phyloP scores from a whole-genome alignment of 768 basidiomycete genomes.

The Dioszegia hungarica region DNA sequence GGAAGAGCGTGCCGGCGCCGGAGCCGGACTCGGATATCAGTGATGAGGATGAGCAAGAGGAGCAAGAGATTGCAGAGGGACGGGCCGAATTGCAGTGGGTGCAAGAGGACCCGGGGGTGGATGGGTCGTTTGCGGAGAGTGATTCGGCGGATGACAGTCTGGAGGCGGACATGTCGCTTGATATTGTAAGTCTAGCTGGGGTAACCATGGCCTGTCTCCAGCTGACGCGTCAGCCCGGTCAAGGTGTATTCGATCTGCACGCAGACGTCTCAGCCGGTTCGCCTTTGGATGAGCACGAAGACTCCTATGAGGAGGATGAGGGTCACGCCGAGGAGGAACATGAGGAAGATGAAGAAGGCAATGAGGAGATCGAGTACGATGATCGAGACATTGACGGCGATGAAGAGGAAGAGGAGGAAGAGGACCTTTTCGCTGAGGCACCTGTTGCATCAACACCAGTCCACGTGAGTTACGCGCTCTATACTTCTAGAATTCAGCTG shows the following conservation, averaged over 20 bases:
- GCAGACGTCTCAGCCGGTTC: background rate
- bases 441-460: background rate
- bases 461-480: background rate
- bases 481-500: background rate
- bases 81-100: constrained; percentile 17
- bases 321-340: constrained; percentile 15
- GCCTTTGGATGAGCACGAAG: background rate
- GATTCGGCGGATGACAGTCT: constrained; percentile 57
- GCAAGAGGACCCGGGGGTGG: constrained; percentile 19
- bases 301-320: constrained; percentile 4
- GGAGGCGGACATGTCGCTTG: constrained; percentile 39
- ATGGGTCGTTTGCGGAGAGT: constrained; percentile 55
- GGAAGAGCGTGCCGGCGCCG: background rate
- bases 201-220: background rate
- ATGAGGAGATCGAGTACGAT: background rate
- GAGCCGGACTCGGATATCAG: constrained; percentile 8
- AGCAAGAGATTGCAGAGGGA: constrained; percentile 5
- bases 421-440: background rate
- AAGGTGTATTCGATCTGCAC: background rate
- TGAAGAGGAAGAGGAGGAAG: background rate
- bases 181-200: constrained; percentile 21
- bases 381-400: background rate
- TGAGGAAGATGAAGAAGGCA: constrained; percentile 14
- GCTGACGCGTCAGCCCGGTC: constrained; percentile 4
- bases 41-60: constrained; percentile 12